Evolutionary conservation across 495 filamentous ascomycete species (phyloP), one percentile per base, ranked within the genome.

Genomic region (Hapsidospora chrysogenum): DNA sequence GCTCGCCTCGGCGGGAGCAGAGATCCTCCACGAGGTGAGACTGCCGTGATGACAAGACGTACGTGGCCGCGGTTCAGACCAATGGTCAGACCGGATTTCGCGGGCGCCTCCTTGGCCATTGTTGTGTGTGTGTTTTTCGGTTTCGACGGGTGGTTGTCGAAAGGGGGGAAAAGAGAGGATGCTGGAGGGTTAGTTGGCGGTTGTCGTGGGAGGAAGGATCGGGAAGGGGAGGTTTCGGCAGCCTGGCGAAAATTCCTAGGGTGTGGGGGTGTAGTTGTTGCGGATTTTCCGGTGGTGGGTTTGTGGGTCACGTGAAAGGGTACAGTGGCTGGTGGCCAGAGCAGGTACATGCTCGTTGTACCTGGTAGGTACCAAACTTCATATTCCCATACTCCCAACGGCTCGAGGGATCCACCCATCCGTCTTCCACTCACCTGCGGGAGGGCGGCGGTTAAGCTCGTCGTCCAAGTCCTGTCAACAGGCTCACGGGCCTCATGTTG

Each of bases 51-150:
- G 30, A 26, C 33, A 22, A 19, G 35, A 70, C 75, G 54, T 80
- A 85, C 80, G 60, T 85, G 78, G 54, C 84, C 84, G 52, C 68
- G 72, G 67, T 92, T 92, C 50, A 80, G 56, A 51, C 84, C 84
- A 54, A 76, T 63, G 59, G 72, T 63, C 50, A 89, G 70, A 60
- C 79, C 79, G 60, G 63, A 68, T 49, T 72, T 72, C 61, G 74
- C 68, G 22, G 43, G 45, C 14, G 45, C 37, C 42, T 49, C 42
- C 48, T 57, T 43, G 33, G 48, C 48, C 46, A 49, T 49, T 32
- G 17, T 41, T 26, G 29, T 39, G 37, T 36, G 5, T 7, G 30
- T 38, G 27, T 22, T 48, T 40, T 38, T 41, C 38, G 41, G 40
- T 16, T 35, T 22, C 17, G 22, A 7, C 22, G 22, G 14, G 34